Conservation (phyloP, 202 grass and related monocot genomes). For the Setaria viridis region DNA sequence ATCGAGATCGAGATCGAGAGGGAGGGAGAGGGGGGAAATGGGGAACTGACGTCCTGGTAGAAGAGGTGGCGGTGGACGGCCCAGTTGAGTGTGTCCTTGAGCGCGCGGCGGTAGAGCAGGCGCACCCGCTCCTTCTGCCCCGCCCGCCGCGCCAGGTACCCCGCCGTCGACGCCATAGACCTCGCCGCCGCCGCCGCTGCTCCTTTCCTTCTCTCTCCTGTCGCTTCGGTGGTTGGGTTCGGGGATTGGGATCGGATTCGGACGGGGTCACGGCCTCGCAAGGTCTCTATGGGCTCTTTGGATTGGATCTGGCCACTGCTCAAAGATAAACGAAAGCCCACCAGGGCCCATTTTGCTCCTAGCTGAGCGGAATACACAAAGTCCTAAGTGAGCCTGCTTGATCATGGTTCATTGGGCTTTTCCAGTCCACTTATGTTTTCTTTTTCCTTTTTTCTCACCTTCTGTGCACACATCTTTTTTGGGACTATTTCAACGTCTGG, state of each 20-base stretch:
- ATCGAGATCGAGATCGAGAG: slow-evolving; percentile 3
- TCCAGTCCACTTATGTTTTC: background rate
- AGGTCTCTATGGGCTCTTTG: slow-evolving; percentile 20
- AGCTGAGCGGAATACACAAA: background rate
- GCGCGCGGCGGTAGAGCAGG: slow-evolving; percentile 82
- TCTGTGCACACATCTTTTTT: background rate
- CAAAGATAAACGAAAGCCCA: background rate
- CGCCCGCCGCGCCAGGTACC: slow-evolving; percentile 77
- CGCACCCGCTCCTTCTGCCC: slow-evolving; percentile 95
- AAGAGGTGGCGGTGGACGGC: slow-evolving; percentile 97
- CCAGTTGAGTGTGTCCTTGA: slow-evolving; percentile 99
- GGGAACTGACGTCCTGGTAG: slow-evolving; percentile 76
- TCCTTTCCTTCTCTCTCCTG: slow-evolving; percentile 29
- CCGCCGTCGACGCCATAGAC: slow-evolving; percentile 75
- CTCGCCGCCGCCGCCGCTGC: slow-evolving; percentile 41
- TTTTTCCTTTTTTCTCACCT: background rate
- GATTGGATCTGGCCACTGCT: background rate
- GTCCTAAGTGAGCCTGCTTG: no score
- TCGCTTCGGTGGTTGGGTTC: background rate
- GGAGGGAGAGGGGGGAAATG: background rate
- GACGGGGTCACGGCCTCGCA: slow-evolving; percentile 2
- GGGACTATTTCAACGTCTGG: slow-evolving; percentile 10
- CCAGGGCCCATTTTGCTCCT: no score
- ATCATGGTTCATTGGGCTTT: background rate
- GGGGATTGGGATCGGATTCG: slow-evolving; percentile 33